Conservation (phyloP, 192 early-diverging fungal species). For the Backusella parvicylindrica region DNA sequence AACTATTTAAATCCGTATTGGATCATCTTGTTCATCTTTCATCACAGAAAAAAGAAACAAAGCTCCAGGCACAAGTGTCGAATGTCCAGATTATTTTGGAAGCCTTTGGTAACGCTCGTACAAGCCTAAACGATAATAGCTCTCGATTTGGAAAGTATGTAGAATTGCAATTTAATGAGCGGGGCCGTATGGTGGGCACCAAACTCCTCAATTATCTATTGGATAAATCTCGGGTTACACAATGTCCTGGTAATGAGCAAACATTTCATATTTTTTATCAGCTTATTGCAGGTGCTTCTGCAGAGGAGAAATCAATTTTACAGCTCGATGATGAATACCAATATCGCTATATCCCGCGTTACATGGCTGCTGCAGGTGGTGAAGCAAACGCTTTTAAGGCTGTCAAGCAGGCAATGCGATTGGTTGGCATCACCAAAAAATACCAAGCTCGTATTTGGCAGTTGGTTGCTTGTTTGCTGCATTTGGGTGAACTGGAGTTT, state of each 20-base stretch:
- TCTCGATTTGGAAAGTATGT: constrained; percentile 84
- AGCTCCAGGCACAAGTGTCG: constrained; percentile 65
- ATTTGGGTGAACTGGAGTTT: constrained; percentile 88
- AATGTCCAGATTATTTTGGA: constrained; percentile 73
- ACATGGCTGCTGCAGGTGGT: constrained; percentile 54
- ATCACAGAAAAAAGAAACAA: constrained; percentile 67
- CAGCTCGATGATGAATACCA: constrained; percentile 62
- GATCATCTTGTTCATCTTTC: constrained; percentile 68
- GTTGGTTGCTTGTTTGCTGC: constrained; percentile 79
- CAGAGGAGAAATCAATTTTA: constrained; percentile 73
- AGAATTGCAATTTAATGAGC: constrained; percentile 90
- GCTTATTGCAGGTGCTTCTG: constrained; percentile 78
- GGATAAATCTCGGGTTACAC: constrained; percentile 78
- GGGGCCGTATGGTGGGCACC: constrained; percentile 84
- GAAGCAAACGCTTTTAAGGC: constrained; percentile 60
- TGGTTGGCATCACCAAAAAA: constrained; percentile 78
- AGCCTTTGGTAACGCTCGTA: constrained; percentile 87
- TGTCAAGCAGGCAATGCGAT: constrained; percentile 78
- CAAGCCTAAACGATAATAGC: constrained; percentile 69
- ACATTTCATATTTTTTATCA: constrained; percentile 98
- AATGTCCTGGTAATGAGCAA: constrained; percentile 61
- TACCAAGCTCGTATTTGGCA: constrained; percentile 84
- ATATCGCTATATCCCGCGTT: constrained; percentile 53
- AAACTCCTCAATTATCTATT: constrained; percentile 87
- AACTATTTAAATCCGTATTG: constrained; percentile 62